Base-by-base conservation (phyloP, 1,139 yeast species). In the Schwanniomyces etchellsii region DNA sequence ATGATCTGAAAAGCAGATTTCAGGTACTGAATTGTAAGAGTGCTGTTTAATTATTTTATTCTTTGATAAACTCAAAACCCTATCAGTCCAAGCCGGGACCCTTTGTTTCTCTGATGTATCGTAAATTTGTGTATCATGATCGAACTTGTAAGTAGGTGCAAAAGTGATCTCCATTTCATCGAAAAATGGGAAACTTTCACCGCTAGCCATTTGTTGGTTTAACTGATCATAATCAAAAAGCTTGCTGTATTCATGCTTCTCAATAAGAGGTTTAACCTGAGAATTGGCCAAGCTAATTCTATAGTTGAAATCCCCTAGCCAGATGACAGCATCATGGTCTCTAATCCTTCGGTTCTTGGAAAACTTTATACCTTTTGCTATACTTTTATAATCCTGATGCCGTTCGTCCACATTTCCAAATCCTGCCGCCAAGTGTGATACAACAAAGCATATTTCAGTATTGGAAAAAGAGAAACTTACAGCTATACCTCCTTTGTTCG, bases 1-100 rank as follows among this genome's bases (percentile, higher is more conserved):
- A 55, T 93, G 99, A 54, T 91, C 99, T 1, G 96, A 84, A 53
- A 91, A 89, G 32, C 62, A 55, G 25, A 89, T 58, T 21, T 68
- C 67, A 10, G 71, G 75, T 3, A 72, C 79, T 37, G 80, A 68
- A 27, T 77, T 74, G 51, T 91, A 91, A 13, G 67, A 60, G 14
- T 73, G 46, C 45, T 84, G 96, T 35, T 69, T 72, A 37, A 91
- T 51, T 16, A 69, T 60, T 34, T 73, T 72, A 14, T 76, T 73
- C 29, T 77, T 58, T 13, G 72, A 57, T 39, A 53, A 35, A 35
- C 47, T 50, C 14, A 82, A 54, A 14, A 81, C 70, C 29, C 96
- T 67, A 54, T 91, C 98, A 5, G 97, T 89, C 98, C 98, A 91
- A 0, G 97, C 91, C 1, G 98, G 98, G 1, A 86, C 77, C 43